A percentile compares a stretch with the other conserved stretches of the same genome.
These are phyloP conservation scores for Singerocomus rubriflavus DNA, from an alignment of 1,284 basidiomycete genomes.

Conservation along the genomic window DNA sequence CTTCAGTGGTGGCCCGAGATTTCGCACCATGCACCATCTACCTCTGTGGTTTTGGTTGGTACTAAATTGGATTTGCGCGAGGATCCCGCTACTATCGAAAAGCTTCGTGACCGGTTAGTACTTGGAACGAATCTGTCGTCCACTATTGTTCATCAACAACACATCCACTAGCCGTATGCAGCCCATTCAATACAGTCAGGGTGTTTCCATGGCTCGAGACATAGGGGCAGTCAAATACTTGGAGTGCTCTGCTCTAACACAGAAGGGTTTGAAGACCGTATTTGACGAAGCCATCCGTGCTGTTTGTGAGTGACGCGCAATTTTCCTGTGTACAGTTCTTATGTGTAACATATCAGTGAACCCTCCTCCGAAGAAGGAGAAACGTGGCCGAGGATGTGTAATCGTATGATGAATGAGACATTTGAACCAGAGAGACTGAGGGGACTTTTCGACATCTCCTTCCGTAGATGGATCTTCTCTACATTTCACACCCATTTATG, in stretches of 20 bases:
- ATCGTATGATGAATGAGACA: constrained; percentile 53
- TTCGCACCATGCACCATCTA: constrained; percentile 94
- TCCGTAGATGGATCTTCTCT: constrained; percentile 34
- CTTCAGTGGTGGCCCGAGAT: constrained; percentile 94
- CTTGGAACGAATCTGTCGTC: constrained; percentile 1
- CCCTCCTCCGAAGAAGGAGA: constrained; percentile 62
- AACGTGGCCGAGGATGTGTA: constrained; percentile 55
- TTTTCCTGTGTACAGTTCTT: constrained; percentile 10
- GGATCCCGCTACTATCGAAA: constrained; percentile 88
- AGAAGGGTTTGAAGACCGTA: constrained; percentile 95
- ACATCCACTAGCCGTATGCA: constrained; percentile 72
- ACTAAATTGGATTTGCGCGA: constrained; percentile 98
- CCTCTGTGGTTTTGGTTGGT: constrained; percentile 93
- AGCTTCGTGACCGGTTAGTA: constrained; percentile 82
- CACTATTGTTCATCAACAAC: constrained; percentile 12
- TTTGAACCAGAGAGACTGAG: constrained; percentile 11
- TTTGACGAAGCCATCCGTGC: constrained; percentile 96
- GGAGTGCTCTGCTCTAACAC: constrained; percentile 96
- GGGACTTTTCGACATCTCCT: constrained; percentile 18
- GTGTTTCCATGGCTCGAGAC: constrained; percentile 88
- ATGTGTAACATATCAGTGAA: constrained; percentile 52
- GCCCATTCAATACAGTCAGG: constrained; percentile 91
- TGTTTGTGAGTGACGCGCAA: constrained; percentile 63
- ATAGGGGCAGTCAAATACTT: constrained; percentile 96
- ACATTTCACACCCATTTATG: constrained; percentile 60